A percentile compares a stretch with the other conserved stretches of the same genome.
phyloP scores from a whole-genome alignment of 2,329 filamentous ascomycete genomes.

The Ceratocystis papillata region DNA sequence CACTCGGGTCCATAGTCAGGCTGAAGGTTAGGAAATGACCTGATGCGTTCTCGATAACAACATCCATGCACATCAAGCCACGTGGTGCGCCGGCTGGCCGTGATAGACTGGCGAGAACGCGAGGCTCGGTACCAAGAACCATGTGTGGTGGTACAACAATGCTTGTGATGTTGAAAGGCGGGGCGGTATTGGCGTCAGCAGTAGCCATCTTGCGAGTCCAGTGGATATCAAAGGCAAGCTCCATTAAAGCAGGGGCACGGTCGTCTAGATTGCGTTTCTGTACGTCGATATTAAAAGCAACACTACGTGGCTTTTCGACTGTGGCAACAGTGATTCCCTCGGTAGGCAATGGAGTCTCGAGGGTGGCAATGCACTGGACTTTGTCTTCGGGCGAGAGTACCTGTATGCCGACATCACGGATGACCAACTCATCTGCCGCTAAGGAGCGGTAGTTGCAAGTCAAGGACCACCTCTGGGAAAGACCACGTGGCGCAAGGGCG shows the following conservation, averaged over 20 bases:
- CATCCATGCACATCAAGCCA: constrained; percentile 38
- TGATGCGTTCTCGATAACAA: constrained; percentile 84
- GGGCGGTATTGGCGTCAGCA: constrained; percentile 27
- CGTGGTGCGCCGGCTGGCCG: constrained; percentile 33
- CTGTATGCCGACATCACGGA: constrained; percentile 52
- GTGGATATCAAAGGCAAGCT: constrained; percentile 61
- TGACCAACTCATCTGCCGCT: constrained; percentile 56
- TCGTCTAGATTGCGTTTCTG: constrained; percentile 76
- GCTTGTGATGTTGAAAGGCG: constrained; percentile 47
- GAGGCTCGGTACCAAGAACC: constrained; percentile 72
- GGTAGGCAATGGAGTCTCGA: constrained; percentile 33
- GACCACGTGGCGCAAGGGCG: constrained; percentile 39
- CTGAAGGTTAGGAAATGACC: constrained; percentile 92
- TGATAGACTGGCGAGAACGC: constrained; percentile 57
- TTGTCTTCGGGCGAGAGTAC: constrained; percentile 44
- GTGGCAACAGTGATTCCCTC: constrained; percentile 46
- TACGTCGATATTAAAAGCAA: constrained; percentile 60
- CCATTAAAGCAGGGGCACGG: constrained; percentile 60
- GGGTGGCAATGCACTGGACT: constrained; percentile 45
- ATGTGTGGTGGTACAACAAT: constrained; percentile 71
- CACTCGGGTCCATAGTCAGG: constrained; percentile 80
- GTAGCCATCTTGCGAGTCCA: constrained; percentile 54
- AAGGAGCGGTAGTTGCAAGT: constrained; percentile 66
- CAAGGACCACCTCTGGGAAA: constrained; percentile 73
- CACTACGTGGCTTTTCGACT: constrained; percentile 55